These are phyloP conservation scores for Ligustrum vulgare DNA, from an alignment of 257 asterid genomes.

Conservation along the genomic window DNA sequence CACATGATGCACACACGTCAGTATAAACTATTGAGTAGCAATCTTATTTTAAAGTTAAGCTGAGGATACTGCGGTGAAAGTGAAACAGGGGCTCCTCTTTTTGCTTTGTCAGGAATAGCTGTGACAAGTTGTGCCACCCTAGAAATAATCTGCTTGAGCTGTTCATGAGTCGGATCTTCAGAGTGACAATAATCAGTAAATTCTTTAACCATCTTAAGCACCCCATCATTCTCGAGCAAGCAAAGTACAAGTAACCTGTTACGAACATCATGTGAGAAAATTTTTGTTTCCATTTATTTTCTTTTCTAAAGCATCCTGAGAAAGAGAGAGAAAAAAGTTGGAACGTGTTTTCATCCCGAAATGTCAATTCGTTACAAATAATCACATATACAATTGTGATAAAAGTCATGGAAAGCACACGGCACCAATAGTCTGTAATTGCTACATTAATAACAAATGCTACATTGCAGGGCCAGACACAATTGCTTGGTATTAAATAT, in stretches of 20 bases:
- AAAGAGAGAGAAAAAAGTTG: not conserved
- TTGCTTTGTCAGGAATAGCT: slow-evolving; percentile 93
- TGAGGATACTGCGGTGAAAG: slow-evolving; percentile 84
- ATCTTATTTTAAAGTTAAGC: slow-evolving; percentile 16
- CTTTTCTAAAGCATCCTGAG: slow-evolving; percentile 14
- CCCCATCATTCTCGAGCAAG: slow-evolving; percentile 74
- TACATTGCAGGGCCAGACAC: slow-evolving; percentile 16
- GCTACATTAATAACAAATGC: not conserved
- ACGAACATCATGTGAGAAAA: slow-evolving; percentile 21
- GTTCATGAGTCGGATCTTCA: slow-evolving; percentile 53
- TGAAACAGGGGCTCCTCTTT: slow-evolving; percentile 61
- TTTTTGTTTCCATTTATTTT: not conserved
- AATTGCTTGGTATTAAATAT: not conserved
- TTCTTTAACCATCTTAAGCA: slow-evolving; percentile 53
- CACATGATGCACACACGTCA: slow-evolving; percentile 12
- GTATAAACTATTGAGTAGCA: slow-evolving; percentile 21
- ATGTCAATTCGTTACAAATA: not conserved
- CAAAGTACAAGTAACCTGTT: slow-evolving; percentile 73
- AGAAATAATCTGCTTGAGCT: slow-evolving; percentile 52
- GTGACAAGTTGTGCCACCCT: slow-evolving; percentile 68
- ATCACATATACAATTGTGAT: not conserved
- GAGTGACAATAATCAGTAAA: slow-evolving; percentile 36
- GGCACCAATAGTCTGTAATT: not conserved
- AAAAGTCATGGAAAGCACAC: not conserved
- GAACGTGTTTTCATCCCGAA: slow-evolving; percentile 1